Conservation (phyloP, 1,284 basidiomycete species). For the Papiliotrema fonsecae region DNA sequence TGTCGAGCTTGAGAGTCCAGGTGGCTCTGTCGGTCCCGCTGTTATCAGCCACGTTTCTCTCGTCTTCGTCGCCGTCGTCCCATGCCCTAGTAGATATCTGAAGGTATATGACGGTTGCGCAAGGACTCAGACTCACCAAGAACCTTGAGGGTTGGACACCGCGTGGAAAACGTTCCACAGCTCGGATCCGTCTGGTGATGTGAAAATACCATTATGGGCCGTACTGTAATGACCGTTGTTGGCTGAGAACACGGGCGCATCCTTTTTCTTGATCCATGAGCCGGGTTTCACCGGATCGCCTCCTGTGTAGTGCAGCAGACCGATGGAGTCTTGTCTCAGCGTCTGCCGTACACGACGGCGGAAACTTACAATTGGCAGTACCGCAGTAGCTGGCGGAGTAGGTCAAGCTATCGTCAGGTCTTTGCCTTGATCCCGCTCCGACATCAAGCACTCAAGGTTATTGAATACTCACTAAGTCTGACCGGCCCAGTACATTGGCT, state of each 20-base stretch:
- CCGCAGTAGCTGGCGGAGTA: slow-evolving; percentile 1
- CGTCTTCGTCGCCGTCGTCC: no score
- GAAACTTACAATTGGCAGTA: not conserved
- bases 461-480: slow-evolving; percentile 5
- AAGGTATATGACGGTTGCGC: not conserved
- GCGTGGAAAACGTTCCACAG: slow-evolving; percentile 24
- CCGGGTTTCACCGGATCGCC: not conserved
- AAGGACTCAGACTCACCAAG: slow-evolving; percentile 10
- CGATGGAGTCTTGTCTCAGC: not conserved
- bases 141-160: slow-evolving; percentile 11
- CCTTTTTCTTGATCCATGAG: not conserved
- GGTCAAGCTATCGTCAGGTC: not conserved
- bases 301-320: not conserved
- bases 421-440: no score
- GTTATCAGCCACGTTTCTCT: no score
- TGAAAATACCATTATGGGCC: slow-evolving; percentile 10
- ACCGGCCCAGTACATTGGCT: not conserved
- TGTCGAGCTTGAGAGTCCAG: slow-evolving; percentile 14
- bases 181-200: slow-evolving; percentile 16
- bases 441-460: not conserved
- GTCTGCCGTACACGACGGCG: not conserved
- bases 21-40: slow-evolving; percentile 15
- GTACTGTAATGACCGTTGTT: not conserved
- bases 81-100: no score
- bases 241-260: not conserved